phyloP scores from a whole-genome alignment of 352 stramenopile genomes.

The Globisporangium orthogonon region DNA sequence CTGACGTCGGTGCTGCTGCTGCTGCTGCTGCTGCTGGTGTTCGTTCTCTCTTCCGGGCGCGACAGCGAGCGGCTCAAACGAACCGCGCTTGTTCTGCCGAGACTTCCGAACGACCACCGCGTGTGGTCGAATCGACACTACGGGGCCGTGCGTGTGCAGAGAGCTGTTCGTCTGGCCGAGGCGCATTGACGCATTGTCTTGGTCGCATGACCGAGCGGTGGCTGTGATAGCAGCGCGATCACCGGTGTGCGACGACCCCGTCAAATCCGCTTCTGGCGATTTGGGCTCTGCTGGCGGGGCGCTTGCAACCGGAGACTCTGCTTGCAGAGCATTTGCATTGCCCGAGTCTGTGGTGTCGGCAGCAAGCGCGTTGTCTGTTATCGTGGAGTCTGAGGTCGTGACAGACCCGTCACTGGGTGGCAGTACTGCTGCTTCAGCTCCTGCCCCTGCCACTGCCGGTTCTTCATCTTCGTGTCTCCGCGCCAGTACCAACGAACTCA shows the following conservation, averaged over 20 bases:
- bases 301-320: too few species aligned
- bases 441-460: too few species aligned
- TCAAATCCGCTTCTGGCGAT: too few species aligned
- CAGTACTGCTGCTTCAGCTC: background rate
- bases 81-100: constrained; percentile 5
- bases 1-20: background rate
- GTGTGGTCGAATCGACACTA: constrained; percentile 8
- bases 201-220: too few species aligned
- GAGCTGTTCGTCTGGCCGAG: too few species aligned
- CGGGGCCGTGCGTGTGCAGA: background rate
- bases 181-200: too few species aligned
- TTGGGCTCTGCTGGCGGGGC: too few species aligned
- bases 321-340: too few species aligned
- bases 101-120: constrained; percentile 3
- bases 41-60: background rate
- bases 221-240: background rate
- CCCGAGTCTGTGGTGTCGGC: too few species aligned
- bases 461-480: background rate
- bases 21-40: background rate
- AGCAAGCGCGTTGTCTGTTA: too few species aligned
- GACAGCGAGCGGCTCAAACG: constrained; percentile 1
- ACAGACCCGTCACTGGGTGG: background rate
- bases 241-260: too few species aligned
- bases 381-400: background rate
- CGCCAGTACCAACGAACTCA: constrained; percentile 11